phyloP scores from a whole-genome alignment of 352 stramenopile species.

The Phytophthora pisi region DNA sequence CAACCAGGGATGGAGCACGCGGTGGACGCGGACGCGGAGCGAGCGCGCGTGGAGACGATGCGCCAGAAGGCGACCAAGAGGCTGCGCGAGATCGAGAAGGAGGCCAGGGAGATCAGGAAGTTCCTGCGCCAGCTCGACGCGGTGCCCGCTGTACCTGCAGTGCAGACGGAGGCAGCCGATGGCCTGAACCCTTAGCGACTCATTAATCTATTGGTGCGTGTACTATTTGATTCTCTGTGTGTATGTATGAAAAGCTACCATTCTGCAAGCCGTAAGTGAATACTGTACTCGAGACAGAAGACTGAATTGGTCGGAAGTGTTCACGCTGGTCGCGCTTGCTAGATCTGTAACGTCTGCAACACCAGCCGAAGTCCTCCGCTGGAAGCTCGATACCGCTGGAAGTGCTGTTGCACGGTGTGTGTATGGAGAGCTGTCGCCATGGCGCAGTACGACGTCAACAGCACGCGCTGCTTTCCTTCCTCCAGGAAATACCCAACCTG shows the following conservation, averaged over 20 bases:
- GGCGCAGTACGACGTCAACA: constrained; percentile 70
- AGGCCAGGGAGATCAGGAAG: constrained; percentile 30
- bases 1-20: background rate
- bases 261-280: no score
- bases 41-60: constrained; percentile 16
- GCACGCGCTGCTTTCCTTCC: constrained; percentile 20
- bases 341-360: constrained; percentile 28
- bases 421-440: constrained; percentile 24
- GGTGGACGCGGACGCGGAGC: background rate
- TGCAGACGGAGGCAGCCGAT: background rate
- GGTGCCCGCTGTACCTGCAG: background rate
- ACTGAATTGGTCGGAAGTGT: background rate
- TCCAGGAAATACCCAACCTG: constrained; percentile 67
- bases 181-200: background rate
- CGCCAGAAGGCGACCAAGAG: constrained; percentile 25
- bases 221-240: background rate
- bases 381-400: constrained; percentile 47
- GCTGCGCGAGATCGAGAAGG: constrained; percentile 28
- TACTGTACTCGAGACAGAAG: background rate
- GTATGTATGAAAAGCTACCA: no score
- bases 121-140: constrained; percentile 25
- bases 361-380: constrained; percentile 23
- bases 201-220: background rate
- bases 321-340: background rate
- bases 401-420: constrained; percentile 39